Evolutionary conservation across 495 filamentous ascomycete genomes (phyloP), one percentile per base, ranked within the genome.

Genomic region (Lepidopterella palustris): DNA sequence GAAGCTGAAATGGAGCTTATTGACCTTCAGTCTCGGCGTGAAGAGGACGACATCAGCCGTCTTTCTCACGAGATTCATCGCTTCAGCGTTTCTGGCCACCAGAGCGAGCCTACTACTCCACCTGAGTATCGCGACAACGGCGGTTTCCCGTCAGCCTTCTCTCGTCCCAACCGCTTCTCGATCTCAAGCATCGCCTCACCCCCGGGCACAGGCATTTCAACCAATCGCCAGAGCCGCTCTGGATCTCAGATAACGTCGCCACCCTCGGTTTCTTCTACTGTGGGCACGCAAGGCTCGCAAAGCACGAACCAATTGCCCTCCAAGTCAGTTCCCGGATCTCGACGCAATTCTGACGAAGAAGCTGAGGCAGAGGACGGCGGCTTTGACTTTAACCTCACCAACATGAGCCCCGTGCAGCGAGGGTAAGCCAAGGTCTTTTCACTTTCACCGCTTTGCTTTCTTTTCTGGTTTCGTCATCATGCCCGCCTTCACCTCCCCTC

Each of bases 101-200:
- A 89, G 71, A 92, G 90, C 53, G 92, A 97, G 74, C 92, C 92
- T 8, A 96, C 93, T 11, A 98, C 95, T 18, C 93, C 93, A n/a
- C 93, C 93, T 20, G 93, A 97, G 71, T 89, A 90, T 70, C 86
- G 83, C 61, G 90, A 96, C 53, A 79, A 82, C 53, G 81, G 83
- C 29, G n/a, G n/a, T n/a, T 85, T 93, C 66, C 82, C 89, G 50
- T 81, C 83, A 63, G 79, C 85, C 45, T 85, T 89, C 59, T 84
- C 87, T 35, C 83, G 89, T 20, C 87, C 87, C 21, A 88, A 88
- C 64, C 82, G 90, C 53, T 92, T 90, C 74, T 93, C 89, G 18
- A 86, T 83, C 23, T 88, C 89, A 5, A 92, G 86, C 69, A 79
- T 95, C 45, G 86, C 83, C 26, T 92, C 89, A 32, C 88, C 89